Percentiles rank a stretch among this genome's conserved stretches.
These are phyloP conservation scores for Diaporthe eres DNA, from an alignment of 2,329 filamentous ascomycete species.

Conservation along the genomic window DNA sequence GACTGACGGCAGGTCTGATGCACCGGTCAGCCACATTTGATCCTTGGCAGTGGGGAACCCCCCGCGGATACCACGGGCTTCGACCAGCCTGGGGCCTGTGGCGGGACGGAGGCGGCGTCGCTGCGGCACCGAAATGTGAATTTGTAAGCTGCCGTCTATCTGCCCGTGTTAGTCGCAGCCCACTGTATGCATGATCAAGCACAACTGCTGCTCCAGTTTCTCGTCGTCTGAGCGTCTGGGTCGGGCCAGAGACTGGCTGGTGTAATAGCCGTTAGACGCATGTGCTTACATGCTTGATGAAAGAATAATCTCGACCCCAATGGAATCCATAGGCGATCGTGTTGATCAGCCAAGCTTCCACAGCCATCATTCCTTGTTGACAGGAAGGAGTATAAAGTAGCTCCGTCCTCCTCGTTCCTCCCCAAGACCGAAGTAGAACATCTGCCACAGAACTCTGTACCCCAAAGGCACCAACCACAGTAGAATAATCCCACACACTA, in stretches of 20 bases:
- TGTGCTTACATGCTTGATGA: background rate
- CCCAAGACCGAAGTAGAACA: background rate
- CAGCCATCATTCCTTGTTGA: background rate
- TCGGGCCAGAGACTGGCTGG: background rate
- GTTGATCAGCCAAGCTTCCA: background rate
- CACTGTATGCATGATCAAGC: background rate
- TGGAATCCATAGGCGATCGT: background rate
- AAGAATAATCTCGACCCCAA: background rate
- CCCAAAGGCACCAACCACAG: too few relatives aligned
- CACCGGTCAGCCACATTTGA: background rate
- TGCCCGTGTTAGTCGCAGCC: too few relatives aligned
- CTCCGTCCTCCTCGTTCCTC: background rate
- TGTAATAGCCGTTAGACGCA: background rate
- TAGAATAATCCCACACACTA: background rate
- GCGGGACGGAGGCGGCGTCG: background rate
- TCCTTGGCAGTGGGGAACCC: background rate
- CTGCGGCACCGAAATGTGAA: background rate
- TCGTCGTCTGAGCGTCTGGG: background rate
- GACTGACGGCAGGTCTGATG: background rate
- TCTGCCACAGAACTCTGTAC: background rate
- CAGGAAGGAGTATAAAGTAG: background rate
- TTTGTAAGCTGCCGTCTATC: conserved; percentile 12
- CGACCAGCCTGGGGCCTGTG: background rate
- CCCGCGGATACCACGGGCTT: background rate
- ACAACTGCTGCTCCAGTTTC: background rate